These are phyloP conservation scores for Amesomyces nigricolor DNA, from an alignment of 2,329 filamentous ascomycete species.

Conservation along the genomic window DNA sequence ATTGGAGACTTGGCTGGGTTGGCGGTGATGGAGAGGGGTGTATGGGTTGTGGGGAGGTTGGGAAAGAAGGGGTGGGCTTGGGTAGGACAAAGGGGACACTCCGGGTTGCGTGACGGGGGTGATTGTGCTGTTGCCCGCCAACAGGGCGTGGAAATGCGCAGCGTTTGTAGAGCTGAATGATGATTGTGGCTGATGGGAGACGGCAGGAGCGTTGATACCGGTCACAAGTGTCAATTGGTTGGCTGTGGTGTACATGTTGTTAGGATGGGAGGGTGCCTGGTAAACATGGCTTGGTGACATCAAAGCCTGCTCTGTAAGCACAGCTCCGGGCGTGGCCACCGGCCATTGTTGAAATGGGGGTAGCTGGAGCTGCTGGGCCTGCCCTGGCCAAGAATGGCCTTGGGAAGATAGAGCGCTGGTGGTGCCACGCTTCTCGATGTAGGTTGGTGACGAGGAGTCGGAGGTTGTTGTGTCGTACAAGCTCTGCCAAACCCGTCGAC, in stretches of 20 bases:
- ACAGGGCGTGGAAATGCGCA: conserved; percentile 25
- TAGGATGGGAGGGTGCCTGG: neutral
- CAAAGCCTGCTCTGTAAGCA: neutral
- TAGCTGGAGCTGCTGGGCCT: conserved; percentile 8
- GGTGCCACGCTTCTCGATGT: conserved; percentile 21
- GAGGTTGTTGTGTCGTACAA: conserved; percentile 26
- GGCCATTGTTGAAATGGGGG: conserved; percentile 5
- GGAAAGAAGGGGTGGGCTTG: conserved; percentile 36
- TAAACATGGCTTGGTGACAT: neutral
- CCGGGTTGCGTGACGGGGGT: conserved; percentile 31
- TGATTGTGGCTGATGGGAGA: conserved; percentile 25
- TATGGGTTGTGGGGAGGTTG: conserved; percentile 35
- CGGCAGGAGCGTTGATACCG: conserved; percentile 5
- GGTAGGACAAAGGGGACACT: conserved; percentile 34
- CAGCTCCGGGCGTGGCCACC: neutral
- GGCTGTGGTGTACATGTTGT: conserved; percentile 7
- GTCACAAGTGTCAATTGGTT: conserved; percentile 12
- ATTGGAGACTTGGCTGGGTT: conserved; percentile 28
- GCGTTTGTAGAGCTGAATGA: conserved; percentile 28
- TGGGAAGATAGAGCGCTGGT: conserved; percentile 4
- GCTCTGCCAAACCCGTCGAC: conserved; percentile 28
- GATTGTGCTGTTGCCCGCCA: conserved; percentile 19
- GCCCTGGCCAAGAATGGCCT: conserved; percentile 23
- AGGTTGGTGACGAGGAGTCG: conserved; percentile 20
- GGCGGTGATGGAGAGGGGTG: conserved; percentile 32